These are phyloP conservation scores for Saturnispora galanensis DNA, from an alignment of 805 yeast genomes.

Conservation along the genomic window DNA sequence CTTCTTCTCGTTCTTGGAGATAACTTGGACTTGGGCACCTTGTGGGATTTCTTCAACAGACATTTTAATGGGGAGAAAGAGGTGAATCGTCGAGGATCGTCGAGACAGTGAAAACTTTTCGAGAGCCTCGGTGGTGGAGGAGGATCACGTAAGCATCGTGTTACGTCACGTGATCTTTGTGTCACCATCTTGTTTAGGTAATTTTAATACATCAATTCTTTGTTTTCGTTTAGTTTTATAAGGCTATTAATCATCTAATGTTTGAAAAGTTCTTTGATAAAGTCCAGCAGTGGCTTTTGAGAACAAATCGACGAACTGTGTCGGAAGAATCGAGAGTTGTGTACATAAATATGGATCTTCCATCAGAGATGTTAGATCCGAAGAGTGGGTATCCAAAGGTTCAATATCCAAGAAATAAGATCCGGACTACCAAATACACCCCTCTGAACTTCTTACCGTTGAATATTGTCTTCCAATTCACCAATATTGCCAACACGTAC, in stretches of 20 bases:
- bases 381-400: conserved; percentile 40
- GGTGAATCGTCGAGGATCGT: background rate
- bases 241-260: background rate
- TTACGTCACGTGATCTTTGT: too few species aligned
- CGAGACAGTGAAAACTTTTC: conserved; percentile 1
- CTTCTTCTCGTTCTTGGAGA: conserved; percentile 89
- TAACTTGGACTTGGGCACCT: conserved; percentile 73
- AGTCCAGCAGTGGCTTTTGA: conserved; percentile 2
- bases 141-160: too few species aligned
- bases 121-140: background rate
- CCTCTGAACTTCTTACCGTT: conserved; percentile 49
- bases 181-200: too few species aligned
- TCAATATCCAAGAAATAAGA: conserved; percentile 43
- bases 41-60: conserved; percentile 47
- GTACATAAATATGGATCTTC: conserved; percentile 49
- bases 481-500: conserved; percentile 51
- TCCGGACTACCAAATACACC: conserved; percentile 55
- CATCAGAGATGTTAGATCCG: conserved; percentile 45
- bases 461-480: conserved; percentile 44
- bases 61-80: conserved; percentile 15
- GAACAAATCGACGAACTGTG: background rate
- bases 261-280: conserved; percentile 5
- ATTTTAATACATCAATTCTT: background rate
- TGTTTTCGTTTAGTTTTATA: background rate
- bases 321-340: conserved; percentile 30